Conservation (phyloP, 2,329 filamentous ascomycete genomes). For the Blastomyces emzantsi region DNA sequence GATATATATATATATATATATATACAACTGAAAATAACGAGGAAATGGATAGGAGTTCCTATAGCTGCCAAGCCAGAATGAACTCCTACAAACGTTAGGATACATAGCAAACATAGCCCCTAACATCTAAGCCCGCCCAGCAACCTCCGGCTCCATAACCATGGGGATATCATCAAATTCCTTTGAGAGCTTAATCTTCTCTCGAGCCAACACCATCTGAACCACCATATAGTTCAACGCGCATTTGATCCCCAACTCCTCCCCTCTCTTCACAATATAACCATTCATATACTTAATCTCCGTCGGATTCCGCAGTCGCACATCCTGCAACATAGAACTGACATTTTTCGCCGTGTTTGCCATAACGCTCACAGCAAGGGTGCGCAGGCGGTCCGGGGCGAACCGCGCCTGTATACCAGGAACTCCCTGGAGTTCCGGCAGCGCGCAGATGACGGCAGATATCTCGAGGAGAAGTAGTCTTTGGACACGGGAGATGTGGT, state of each 20-base stretch:
- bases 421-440: conserved; percentile 64
- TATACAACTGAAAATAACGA: not conserved
- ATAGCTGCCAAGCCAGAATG: not conserved
- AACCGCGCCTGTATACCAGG: conserved; percentile 53
- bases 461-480: conserved; percentile 67
- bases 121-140: not conserved
- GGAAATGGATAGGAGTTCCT: not conserved
- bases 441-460: conserved; percentile 55
- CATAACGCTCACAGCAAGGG: conserved; percentile 48
- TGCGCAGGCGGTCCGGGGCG: conserved; percentile 52
- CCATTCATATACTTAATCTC: conserved; percentile 84
- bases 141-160: conserved; percentile 7
- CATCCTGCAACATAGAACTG: conserved; percentile 59
- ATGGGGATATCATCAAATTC: conserved; percentile 29
- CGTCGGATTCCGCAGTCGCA: conserved; percentile 53
- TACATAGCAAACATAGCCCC: not conserved
- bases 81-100: not conserved
- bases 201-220: conserved; percentile 64
- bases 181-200: conserved; percentile 34
- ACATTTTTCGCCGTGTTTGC: conserved; percentile 47
- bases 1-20: not conserved
- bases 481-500: conserved; percentile 56
- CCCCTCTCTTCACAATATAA: conserved; percentile 68
- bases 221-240: conserved; percentile 64
- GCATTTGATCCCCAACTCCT: conserved; percentile 61